Evolutionary conservation across 2,329 filamentous ascomycete species (phyloP), one percentile per base, ranked within the genome.

Genomic region (Fusarium scirpi): DNA sequence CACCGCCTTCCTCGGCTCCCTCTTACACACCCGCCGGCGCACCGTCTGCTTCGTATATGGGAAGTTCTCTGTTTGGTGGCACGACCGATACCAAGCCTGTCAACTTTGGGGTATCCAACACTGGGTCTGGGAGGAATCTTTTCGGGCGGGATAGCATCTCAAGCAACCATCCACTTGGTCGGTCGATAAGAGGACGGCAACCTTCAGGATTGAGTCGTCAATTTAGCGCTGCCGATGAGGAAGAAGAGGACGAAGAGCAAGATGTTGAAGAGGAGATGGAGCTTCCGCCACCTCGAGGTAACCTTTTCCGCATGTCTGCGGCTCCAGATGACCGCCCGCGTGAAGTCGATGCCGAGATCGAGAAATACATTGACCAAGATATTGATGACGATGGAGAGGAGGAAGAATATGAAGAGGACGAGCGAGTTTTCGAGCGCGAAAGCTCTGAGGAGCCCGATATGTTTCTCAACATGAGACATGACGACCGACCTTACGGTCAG

Each of bases 1-100:
- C 86, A 12, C 85, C 85, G 18, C 84, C 83, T 1, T 86, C 86
- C 29, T 85, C 85, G 10, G 82, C 82, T 11, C 83, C 83, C 7
- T 87, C 85, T 45, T 88, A 88, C 77, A 88, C 86, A 2, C 86
- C 87, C 3, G 81, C 82, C 18, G 87, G 87, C 59, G 86, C 86
- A 18, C 87, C 87, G 1, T 86, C 87, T 24, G 85, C 82, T 30
- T 85, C 85, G 15, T 88, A 82, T 71, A 77, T 89, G 40, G 84
- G 86, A 59, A 87, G 86, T 78, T 88, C 86, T 40, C 82, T 87
- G 56, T 80, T 85, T 79, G 82, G 81, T 49, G 82, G 79, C 45
- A 79, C 80, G 72, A 77, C 78, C 40, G 77, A 78, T 34, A 78
- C 78, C 20, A 84, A 82, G 48, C 73, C 83, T 1, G 77, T 78